A percentile compares a stretch with the other conserved stretches of the same genome.
Evolutionary conservation across 192 early-diverging fungal genomes (phyloP).

Genomic region (Backusella morwellensis): DNA sequence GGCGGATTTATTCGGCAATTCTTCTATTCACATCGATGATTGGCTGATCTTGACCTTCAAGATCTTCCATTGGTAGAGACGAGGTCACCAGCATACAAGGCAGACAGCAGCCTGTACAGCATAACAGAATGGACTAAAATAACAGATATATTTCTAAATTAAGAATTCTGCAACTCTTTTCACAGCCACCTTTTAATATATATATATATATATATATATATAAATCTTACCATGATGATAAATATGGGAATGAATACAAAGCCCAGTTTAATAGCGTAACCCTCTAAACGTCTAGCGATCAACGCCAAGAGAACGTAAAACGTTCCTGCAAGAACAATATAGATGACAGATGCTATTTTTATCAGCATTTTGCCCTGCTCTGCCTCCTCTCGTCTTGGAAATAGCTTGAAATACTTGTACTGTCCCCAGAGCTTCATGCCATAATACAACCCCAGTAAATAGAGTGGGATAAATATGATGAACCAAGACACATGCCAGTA

Average conservation of each 20-base stretch:
- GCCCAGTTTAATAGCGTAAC: constrained; percentile 43
- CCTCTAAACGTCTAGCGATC: constrained; percentile 42
- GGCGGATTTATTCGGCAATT: constrained; percentile 6
- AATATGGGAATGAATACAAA: constrained; percentile 64
- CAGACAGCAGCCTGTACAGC: constrained; percentile 54
- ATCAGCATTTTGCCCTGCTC: constrained; percentile 43
- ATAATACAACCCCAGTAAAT: constrained; percentile 54
- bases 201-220: neutral
- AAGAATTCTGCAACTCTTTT: neutral
- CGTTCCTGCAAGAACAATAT: constrained; percentile 20
- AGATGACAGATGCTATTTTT: constrained; percentile 30
- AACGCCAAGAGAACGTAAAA: constrained; percentile 50
- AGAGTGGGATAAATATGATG: constrained; percentile 61
- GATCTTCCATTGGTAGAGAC: constrained; percentile 18
- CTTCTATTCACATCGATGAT: constrained; percentile 10
- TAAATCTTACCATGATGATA: constrained; percentile 36
- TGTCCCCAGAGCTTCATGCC: constrained; percentile 37
- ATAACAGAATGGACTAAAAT: constrained; percentile 36
- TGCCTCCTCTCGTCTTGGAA: constrained; percentile 33
- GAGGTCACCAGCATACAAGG: constrained; percentile 45
- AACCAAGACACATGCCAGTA: constrained; percentile 52
- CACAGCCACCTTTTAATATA: neutral
- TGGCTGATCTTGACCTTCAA: constrained; percentile 12
- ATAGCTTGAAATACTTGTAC: constrained; percentile 26
- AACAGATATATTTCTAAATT: neutral